phyloP scores from a whole-genome alignment of 345 rosid species.

The Linum usitatissimum region DNA sequence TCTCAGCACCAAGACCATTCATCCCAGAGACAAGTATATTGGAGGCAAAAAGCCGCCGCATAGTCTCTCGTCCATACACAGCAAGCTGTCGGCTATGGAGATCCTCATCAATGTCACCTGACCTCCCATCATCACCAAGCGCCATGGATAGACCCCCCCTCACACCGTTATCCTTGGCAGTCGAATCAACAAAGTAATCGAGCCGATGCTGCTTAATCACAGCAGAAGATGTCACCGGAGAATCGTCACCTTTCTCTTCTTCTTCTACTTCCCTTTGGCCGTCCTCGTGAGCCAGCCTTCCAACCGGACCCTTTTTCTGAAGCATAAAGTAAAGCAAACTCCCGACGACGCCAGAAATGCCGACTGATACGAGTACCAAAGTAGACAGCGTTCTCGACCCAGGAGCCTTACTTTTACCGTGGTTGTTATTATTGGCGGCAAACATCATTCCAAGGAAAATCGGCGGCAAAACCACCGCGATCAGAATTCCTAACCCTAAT shows the following conservation, averaged over 20 bases:
- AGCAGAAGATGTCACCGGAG: conserved; percentile 5
- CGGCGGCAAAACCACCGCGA: neutral
- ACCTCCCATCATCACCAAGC: conserved; percentile 50
- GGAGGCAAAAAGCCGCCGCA: conserved; percentile 90
- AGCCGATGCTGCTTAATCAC: conserved; percentile 36
- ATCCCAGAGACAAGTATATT: conserved; percentile 81
- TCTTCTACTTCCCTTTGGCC: conserved; percentile 18
- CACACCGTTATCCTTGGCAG: conserved; percentile 9
- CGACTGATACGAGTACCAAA: neutral
- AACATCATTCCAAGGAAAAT: neutral
- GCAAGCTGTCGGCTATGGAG: conserved; percentile 99
- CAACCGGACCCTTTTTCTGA: conserved; percentile 70
- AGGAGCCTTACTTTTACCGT: no score
- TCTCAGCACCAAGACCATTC: conserved; percentile 95
- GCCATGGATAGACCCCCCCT: conserved; percentile 41
- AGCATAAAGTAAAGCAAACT: conserved; percentile 51
- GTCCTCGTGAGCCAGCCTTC: conserved; percentile 22
- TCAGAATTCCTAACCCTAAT: neutral
- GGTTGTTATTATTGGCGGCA: neutral
- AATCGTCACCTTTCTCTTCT: conserved; percentile 12
- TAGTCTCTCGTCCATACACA: conserved; percentile 96
- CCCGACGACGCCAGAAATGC: neutral
- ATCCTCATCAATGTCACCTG: conserved; percentile 83
- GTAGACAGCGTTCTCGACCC: neutral
- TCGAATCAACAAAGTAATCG: no score